Percentiles rank a stretch among this genome's conserved stretches.
Evolutionary conservation across 768 basidiomycete genomes (phyloP).

Genomic region (Austroboletus eburneus): DNA sequence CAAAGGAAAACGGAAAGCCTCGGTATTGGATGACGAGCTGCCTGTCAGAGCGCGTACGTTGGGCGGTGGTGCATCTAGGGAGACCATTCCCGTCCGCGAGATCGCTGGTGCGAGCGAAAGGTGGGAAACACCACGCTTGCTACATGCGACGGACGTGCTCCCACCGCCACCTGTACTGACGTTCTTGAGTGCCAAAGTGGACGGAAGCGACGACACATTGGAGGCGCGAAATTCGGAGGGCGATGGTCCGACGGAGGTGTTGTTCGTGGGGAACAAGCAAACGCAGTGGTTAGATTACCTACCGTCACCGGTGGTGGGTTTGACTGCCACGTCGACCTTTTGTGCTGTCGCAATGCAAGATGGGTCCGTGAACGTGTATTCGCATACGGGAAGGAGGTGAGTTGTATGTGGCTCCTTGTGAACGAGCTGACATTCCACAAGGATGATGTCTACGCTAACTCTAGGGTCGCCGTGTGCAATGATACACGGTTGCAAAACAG

Average conservation of each 20-base stretch:
- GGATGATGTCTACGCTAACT: constrained; percentile 71
- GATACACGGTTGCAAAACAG: constrained; percentile 60
- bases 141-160: constrained; percentile 17
- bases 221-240: constrained; percentile 78
- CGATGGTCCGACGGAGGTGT: constrained; percentile 62
- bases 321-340: constrained; percentile 62
- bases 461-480: constrained; percentile 69
- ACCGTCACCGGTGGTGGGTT: constrained; percentile 61
- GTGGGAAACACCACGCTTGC: constrained; percentile 17
- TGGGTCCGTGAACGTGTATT: constrained; percentile 79
- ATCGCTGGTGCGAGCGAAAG: constrained; percentile 32
- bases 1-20: constrained; percentile 52
- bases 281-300: constrained; percentile 91
- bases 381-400: constrained; percentile 78
- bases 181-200: constrained; percentile 53
- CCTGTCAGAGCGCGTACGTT: constrained; percentile 49
- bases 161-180: constrained; percentile 60
- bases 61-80: constrained; percentile 61
- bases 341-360: constrained; percentile 79
- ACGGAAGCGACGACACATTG: constrained; percentile 62
- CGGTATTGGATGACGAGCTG: constrained; percentile 38
- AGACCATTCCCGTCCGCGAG: constrained; percentile 49
- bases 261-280: constrained; percentile 58
- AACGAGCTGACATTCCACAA: constrained; percentile 27
- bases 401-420: constrained; percentile 13